Conservation (phyloP, 2,329 filamentous ascomycete species). For the Clarireedia monteithiana region DNA sequence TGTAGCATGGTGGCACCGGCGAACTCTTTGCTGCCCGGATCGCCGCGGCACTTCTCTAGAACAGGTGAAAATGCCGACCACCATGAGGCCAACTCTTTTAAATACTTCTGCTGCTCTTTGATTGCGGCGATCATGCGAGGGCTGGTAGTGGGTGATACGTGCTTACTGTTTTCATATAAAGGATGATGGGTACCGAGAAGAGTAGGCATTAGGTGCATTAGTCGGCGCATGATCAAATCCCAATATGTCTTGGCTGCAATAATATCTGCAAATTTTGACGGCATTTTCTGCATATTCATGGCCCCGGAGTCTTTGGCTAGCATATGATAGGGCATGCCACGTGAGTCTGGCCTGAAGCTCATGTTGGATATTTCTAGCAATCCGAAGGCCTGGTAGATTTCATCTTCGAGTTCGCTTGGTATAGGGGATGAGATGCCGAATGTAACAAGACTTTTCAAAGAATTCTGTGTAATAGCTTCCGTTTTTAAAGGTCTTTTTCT, state of each 20-base stretch:
- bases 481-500: background rate
- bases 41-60: background rate
- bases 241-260: background rate
- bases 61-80: background rate
- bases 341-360: background rate
- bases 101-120: background rate
- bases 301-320: background rate
- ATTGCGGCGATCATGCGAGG: background rate
- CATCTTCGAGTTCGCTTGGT: conserved; percentile 1
- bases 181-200: background rate
- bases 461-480: background rate
- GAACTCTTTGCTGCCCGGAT: background rate
- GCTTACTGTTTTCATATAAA: background rate
- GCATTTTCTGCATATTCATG: background rate
- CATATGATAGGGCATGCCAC: background rate
- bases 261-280: background rate
- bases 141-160: too few relatives aligned
- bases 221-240: background rate
- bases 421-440: conserved; percentile 1
- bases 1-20: background rate
- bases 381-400: background rate
- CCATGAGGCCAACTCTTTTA: background rate
- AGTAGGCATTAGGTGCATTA: background rate
- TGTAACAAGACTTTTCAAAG: background rate
- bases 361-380: background rate